A percentile compares a stretch with the other conserved stretches of the same genome.
These are phyloP conservation scores for Furcasterigmium furcatum DNA, from an alignment of 2,329 filamentous ascomycete species.

Conservation along the genomic window DNA sequence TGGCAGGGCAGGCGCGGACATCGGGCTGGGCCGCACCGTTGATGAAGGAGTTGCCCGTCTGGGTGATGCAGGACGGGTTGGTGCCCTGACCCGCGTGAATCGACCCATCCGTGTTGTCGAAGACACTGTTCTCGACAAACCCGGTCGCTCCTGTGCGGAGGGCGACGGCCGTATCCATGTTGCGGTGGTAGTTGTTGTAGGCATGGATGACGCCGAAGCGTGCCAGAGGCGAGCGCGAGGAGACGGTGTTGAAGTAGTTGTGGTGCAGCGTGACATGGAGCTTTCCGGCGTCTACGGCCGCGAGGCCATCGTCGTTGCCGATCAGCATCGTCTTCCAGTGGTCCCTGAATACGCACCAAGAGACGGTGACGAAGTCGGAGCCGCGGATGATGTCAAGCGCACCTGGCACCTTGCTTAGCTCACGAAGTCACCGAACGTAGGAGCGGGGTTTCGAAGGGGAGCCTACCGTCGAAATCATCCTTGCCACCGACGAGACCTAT, in stretches of 20 bases:
- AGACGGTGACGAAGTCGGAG: constrained; percentile 38
- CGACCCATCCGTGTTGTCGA: too few species aligned
- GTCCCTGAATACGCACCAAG: constrained; percentile 26
- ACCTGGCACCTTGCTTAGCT: too few species aligned
- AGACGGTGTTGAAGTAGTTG: constrained; percentile 59
- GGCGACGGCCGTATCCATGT: constrained; percentile 46
- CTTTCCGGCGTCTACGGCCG: constrained; percentile 52
- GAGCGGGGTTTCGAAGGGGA: too few species aligned
- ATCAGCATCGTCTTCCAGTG: constrained; percentile 62
- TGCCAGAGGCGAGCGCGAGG: constrained; percentile 55
- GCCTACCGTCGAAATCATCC: constrained; percentile 39
- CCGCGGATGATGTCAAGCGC: constrained; percentile 40
- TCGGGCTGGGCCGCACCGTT: too few species aligned
- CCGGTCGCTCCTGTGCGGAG: constrained; percentile 49
- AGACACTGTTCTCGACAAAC: constrained; percentile 46
- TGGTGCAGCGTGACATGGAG: constrained; percentile 57
- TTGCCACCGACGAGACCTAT: constrained; percentile 32
- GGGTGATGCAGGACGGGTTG: too few species aligned
- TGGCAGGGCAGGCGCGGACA: too few species aligned
- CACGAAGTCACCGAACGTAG: too few species aligned
- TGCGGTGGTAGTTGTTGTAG: constrained; percentile 36
- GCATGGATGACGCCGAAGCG: constrained; percentile 60
- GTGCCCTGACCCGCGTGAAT: too few species aligned
- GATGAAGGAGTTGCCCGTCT: too few species aligned
- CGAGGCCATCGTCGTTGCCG: constrained; percentile 59